Evolutionary conservation across 2,329 filamentous ascomycete genomes (phyloP), one percentile per base, ranked within the genome.

Genomic region (Penicillium verrucosum): DNA sequence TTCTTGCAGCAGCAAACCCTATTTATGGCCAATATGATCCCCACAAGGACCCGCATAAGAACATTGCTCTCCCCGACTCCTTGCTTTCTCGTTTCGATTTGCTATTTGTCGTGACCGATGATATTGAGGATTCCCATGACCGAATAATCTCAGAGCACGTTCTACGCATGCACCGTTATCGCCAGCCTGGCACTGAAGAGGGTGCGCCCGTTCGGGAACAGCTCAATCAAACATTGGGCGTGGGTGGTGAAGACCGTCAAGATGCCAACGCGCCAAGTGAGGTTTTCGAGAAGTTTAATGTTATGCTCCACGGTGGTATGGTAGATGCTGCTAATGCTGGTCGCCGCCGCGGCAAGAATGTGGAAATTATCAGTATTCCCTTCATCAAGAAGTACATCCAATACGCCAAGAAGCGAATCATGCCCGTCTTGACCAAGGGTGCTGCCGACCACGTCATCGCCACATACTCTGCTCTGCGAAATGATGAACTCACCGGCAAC

Each of bases 311-410:
- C 70, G 89, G 92, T 10, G 94, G 94, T 59, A 90, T 97, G 45
- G 90, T 90, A 16, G 90, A 56, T 14, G 48, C 48, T n/a, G 41
- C 54, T 10, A 56, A 87, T 4, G 82, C 87, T 12, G 89, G 89
- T 10, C 85, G 90, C 38, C 89, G 90, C 11, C 78, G 87, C 27
- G 85, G 85, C 65, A 89, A 89, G 73, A 88, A 89, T 62, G 85
- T 89, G 5, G 92, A 97, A 73, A 90, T 99, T 14, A 80, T 99
- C 52, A 96, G 90, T 77, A 97, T 99, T 59, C 90, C 92, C 0
- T 99, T 99, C 77, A 92, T 99, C 81, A 99, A 99, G 80, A 99
- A 99, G 77, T 99, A 97, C 75, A 95, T 99, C 44, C 94, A 99
- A 72, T 99, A 99, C 74, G 92, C 94, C 62, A 99, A 99, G 79